These are phyloP conservation scores for Hypsizygus marmoreus DNA, from an alignment of 768 basidiomycete species.

Conservation along the genomic window DNA sequence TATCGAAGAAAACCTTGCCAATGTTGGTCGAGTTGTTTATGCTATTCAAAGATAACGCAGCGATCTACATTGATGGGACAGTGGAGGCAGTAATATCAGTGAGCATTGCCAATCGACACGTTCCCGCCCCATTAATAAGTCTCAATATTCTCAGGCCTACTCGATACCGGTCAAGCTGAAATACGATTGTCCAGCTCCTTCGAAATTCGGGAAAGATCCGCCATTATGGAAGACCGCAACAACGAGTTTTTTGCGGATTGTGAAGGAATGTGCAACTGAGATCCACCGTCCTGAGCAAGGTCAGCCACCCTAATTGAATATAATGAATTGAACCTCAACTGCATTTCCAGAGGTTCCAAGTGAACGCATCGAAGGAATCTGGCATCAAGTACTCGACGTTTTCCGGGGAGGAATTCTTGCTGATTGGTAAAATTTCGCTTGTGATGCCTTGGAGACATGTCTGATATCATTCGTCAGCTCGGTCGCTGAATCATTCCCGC, in stretches of 20 bases:
- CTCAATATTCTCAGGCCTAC: constrained; percentile 61
- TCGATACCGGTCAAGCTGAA: constrained; percentile 91
- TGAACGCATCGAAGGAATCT: constrained; percentile 77
- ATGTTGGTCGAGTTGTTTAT: constrained; percentile 77
- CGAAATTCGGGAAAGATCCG: constrained; percentile 81
- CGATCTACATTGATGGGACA: constrained; percentile 80
- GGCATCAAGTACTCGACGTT: constrained; percentile 81
- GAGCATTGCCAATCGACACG: constrained; percentile 22
- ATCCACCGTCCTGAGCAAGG: constrained; percentile 54
- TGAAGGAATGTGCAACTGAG: constrained; percentile 62
- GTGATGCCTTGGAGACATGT: not conserved
- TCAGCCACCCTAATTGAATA: too few relatives aligned
- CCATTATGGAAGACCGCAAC: constrained; percentile 98
- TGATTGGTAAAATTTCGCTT: constrained; percentile 62
- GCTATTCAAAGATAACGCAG: constrained; percentile 56
- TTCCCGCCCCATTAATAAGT: not conserved
- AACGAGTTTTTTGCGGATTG: constrained; percentile 69
- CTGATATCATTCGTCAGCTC: constrained; percentile 42
- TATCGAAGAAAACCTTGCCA: constrained; percentile 90
- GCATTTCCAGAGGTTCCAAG: constrained; percentile 50
- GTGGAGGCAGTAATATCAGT: constrained; percentile 83
- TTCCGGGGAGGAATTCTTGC: constrained; percentile 82
- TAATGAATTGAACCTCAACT: too few relatives aligned
- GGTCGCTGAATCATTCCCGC: constrained; percentile 51
- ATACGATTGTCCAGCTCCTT: constrained; percentile 90